phyloP scores from a whole-genome alignment of 2,329 filamentous ascomycete genomes.

The Exophiala aquamarina region DNA sequence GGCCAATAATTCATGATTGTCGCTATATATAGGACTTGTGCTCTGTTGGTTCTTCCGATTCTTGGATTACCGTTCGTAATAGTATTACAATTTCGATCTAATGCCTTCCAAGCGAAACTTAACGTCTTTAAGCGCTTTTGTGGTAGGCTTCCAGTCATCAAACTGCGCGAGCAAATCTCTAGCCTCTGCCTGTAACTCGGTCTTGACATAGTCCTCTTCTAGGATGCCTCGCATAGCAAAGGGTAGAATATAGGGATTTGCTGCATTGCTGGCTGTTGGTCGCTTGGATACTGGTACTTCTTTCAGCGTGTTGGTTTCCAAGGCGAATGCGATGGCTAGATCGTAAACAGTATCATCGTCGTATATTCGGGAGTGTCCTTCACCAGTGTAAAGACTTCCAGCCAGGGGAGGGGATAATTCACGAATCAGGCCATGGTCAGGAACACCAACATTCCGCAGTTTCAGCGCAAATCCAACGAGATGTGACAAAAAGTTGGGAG shows the following conservation, averaged over 20 bases:
- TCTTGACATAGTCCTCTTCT: constrained; percentile 87
- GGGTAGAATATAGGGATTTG: constrained; percentile 87
- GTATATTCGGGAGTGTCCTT: constrained; percentile 91
- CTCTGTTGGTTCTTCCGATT: no score
- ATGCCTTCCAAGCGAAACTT: constrained; percentile 93
- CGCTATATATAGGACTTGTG: not conserved
- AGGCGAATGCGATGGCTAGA: constrained; percentile 69
- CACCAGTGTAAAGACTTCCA: constrained; percentile 85
- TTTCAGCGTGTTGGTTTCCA: constrained; percentile 65
- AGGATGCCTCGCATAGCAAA: constrained; percentile 94
- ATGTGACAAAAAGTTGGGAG: constrained; percentile 90
- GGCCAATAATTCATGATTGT: not conserved
- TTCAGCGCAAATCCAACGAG: constrained; percentile 92
- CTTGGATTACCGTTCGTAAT: not conserved
- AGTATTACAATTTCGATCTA: constrained; percentile 68
- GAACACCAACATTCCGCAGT: constrained; percentile 86
- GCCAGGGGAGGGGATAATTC: constrained; percentile 87
- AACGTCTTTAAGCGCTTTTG: constrained; percentile 91
- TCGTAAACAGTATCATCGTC: constrained; percentile 85
- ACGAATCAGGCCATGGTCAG: constrained; percentile 88
- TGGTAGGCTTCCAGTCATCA: constrained; percentile 87
- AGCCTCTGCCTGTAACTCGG: constrained; percentile 74
- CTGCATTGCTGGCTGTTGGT: constrained; percentile 38
- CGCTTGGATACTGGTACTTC: constrained; percentile 53
- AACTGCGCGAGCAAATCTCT: constrained; percentile 80